A percentile compares a stretch with the other conserved stretches of the same genome.
These are phyloP conservation scores for Lasiosphaeria hispida DNA, from an alignment of 495 filamentous ascomycete genomes.

Conservation along the genomic window DNA sequence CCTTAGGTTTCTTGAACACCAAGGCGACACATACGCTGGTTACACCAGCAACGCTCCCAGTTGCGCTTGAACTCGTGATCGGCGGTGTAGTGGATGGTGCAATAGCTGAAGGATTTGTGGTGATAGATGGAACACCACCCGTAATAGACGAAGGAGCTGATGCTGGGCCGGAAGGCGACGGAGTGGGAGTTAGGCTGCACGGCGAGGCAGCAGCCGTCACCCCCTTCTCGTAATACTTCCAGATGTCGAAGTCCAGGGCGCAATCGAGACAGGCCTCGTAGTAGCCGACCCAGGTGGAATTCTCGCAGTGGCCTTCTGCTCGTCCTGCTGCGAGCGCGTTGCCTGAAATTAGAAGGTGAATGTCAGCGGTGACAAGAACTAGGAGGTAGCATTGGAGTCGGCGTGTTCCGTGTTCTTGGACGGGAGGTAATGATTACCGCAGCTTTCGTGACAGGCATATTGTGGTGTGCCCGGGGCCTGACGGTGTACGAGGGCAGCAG, in stretches of 20 bases:
- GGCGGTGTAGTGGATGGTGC: too few species aligned
- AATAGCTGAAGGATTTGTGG: too few species aligned
- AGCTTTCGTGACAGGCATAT: constrained; percentile 25
- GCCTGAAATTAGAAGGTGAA: constrained; percentile 17
- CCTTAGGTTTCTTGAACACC: too few species aligned
- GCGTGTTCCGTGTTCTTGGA: too few species aligned
- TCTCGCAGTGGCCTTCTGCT: constrained; percentile 35
- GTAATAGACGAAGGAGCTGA: too few species aligned
- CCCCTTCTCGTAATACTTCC: constrained; percentile 43
- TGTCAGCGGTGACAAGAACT: neutral
- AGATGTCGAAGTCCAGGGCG: constrained; percentile 44
- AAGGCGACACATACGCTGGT: too few species aligned
- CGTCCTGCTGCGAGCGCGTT: constrained; percentile 14
- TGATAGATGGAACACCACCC: too few species aligned
- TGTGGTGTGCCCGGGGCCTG: constrained; percentile 24
- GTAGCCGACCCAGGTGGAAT: constrained; percentile 34
- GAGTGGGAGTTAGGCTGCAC: constrained; percentile 40
- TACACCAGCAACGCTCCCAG: too few species aligned
- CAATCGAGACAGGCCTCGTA: constrained; percentile 44
- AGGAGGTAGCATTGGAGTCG: neutral
- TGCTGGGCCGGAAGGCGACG: constrained; percentile 17
- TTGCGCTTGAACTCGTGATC: too few species aligned
- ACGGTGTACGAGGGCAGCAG: constrained; percentile 7
- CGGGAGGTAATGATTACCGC: constrained; percentile 16
- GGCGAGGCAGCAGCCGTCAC: constrained; percentile 32